Evolutionary conservation across 108 stramenopile genomes (phyloP).

Genomic region (Cyclotella baltica): DNA sequence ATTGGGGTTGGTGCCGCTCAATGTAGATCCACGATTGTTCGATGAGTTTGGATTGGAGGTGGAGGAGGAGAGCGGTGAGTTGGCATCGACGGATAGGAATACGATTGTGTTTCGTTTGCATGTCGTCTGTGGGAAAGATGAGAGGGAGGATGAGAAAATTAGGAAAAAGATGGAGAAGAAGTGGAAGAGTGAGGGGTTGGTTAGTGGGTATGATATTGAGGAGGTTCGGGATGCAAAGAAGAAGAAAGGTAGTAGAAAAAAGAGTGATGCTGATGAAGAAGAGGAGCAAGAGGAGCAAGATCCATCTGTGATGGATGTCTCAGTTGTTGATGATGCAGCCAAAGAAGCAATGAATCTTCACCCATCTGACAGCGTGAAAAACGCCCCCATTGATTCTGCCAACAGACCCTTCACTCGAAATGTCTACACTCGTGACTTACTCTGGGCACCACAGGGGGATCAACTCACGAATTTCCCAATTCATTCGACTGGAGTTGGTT

Average conservation of each 20-base stretch:
- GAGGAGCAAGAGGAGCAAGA: constrained; percentile 45
- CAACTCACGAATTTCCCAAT: constrained; percentile 76
- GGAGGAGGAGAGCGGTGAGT: constrained; percentile 52
- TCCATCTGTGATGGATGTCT: constrained; percentile 58
- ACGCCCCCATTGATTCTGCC: constrained; percentile 70
- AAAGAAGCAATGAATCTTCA: constrained; percentile 41
- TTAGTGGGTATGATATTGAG: constrained; percentile 33
- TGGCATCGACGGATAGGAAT: constrained; percentile 79
- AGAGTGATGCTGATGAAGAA: constrained; percentile 10
- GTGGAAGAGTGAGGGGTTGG: constrained; percentile 43
- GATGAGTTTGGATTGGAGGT: constrained; percentile 72
- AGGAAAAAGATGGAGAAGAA: constrained; percentile 30
- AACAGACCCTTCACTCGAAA: constrained; percentile 86
- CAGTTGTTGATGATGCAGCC: constrained; percentile 51
- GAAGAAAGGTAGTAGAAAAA: constrained; percentile 3
- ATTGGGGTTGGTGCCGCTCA: constrained; percentile 92
- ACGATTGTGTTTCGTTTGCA: constrained; percentile 91
- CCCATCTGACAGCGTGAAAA: constrained; percentile 23
- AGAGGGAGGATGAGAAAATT: constrained; percentile 44
- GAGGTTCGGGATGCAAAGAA: constrained; percentile 17
- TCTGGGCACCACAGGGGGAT: constrained; percentile 95
- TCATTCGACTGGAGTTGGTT: constrained; percentile 31
- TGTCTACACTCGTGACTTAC: constrained; percentile 79
- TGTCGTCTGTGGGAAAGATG: constrained; percentile 66
- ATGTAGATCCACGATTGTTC: constrained; percentile 79